Base-by-base conservation (phyloP, 2,329 filamentous ascomycete species). In the Parafenestella ontariensis region DNA sequence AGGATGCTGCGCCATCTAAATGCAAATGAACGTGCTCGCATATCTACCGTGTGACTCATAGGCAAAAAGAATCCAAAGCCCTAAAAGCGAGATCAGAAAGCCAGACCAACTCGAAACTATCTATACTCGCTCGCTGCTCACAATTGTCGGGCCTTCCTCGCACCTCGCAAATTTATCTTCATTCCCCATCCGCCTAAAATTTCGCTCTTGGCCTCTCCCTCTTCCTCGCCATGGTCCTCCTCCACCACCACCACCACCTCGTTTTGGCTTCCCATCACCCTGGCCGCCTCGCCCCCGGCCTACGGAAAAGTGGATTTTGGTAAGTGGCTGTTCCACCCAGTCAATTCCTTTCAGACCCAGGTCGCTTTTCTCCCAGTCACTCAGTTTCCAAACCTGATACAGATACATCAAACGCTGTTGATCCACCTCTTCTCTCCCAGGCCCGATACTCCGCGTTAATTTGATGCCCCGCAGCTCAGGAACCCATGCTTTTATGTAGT, bases 401-500 rank as follows among this genome's bases (percentile, higher is more conserved):
- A 91, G 76, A 37, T 89, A 78, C 77, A 81, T 80, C 53, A 82
- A 48, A 33, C 72, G 71, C 54, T 81, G 73, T 40, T 71, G 65
- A 33, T 74, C 71, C 3, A 71, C 44, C 26, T 71, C 69, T 41
- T 71, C 75, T 46, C 59, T 65, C 1, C 55, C 64, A 1, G 55
- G 39, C 1, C 62, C 64, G 10, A 62, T 40, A 6, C 43, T 59
- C 17, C 55, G 68, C 10, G 58, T 68, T 44, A 72, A 31, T 29
- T 76, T 76, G 0, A 92, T 73, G 0, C 77, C 71, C 1, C 82
- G 78, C 23, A 92, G 70, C 70, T 94, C 90, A 0, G 85, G 83
- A 0, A 93, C 80, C 91, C 90, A 94, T 2, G 83, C 79, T n/a
- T 85, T 84, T 8, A 92, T 86, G 61, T 91, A 94, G 6, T 82